phyloP scores from a whole-genome alignment of 2,329 filamentous ascomycete genomes.

The Hypoxylon sp. region DNA sequence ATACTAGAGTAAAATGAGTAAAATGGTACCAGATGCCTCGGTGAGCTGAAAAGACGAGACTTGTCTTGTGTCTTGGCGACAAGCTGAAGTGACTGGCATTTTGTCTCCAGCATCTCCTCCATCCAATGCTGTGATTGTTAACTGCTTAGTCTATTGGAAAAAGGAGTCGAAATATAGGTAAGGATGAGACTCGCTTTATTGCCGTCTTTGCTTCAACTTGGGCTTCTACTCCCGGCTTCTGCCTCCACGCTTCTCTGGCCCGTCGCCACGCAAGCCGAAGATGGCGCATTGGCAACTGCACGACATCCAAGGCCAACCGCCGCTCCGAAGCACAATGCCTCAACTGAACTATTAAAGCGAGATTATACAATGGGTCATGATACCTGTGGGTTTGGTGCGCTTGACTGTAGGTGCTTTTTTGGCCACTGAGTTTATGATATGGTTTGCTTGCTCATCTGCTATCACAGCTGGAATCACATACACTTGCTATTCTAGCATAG shows the following conservation, averaged over 20 bases:
- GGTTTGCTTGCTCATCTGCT: conserved; percentile 6
- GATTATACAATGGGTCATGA: conserved; percentile 30
- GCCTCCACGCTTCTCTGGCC: conserved; percentile 14
- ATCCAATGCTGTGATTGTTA: not conserved
- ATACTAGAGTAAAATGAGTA: conserved; percentile 2
- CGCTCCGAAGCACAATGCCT: conserved; percentile 23
- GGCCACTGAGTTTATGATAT: not conserved
- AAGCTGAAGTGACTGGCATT: conserved; percentile 11
- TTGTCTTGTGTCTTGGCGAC: conserved; percentile 21
- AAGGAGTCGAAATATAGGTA: no score
- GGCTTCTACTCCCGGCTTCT: conserved; percentile 9
- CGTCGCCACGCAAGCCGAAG: conserved; percentile 13
- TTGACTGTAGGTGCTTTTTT: conserved; percentile 13
- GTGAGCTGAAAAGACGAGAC: conserved; percentile 21
- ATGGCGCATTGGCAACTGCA: conserved; percentile 22
- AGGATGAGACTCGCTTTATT: conserved; percentile 10
- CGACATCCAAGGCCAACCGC: conserved; percentile 22
- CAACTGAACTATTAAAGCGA: conserved; percentile 22
- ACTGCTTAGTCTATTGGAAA: no score
- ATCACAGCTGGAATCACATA: conserved; percentile 24
- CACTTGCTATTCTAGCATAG: conserved; percentile 22
- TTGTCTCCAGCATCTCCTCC: no score
- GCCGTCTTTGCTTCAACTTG: conserved; percentile 11
- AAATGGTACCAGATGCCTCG: not conserved
- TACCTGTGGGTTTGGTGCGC: conserved; percentile 34